Evolutionary conservation across 768 basidiomycete species (phyloP).

Genomic region (Mycena maculata): DNA sequence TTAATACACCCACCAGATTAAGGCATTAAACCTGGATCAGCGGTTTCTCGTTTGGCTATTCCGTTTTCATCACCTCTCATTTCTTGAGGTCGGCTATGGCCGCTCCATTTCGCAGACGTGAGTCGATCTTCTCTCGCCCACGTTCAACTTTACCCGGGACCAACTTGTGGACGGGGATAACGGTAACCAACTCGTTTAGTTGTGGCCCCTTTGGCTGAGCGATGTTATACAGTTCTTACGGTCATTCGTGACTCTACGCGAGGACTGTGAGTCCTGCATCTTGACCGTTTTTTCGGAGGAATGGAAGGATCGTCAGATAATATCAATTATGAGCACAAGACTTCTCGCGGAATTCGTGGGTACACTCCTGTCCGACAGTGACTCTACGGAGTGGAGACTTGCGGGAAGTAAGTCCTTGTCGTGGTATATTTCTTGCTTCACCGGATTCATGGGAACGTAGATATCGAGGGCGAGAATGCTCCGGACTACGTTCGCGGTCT

Average conservation of each 20-base stretch:
- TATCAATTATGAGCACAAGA: constrained; percentile 59
- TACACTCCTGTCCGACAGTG: constrained; percentile 59
- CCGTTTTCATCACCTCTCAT: neutral
- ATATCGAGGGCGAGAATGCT: constrained; percentile 54
- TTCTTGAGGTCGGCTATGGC: neutral
- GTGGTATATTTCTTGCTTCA: no score
- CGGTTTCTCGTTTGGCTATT: neutral
- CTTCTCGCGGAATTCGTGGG: constrained; percentile 75
- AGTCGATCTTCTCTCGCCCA: constrained; percentile 37
- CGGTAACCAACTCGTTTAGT: neutral
- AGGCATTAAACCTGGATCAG: no score
- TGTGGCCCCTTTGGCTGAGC: neutral
- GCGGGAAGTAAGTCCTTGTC: constrained; percentile 47
- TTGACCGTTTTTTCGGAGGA: neutral
- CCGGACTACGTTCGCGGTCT: constrained; percentile 70
- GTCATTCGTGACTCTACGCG: constrained; percentile 50
- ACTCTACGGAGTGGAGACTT: constrained; percentile 52
- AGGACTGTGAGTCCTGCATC: constrained; percentile 44
- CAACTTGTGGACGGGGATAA: neutral
- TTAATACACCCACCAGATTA: no score
- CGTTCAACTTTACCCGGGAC: constrained; percentile 36
- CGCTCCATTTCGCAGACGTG: neutral
- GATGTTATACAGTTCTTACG: constrained; percentile 41
- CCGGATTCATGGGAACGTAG: constrained; percentile 19
- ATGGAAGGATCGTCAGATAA: constrained; percentile 38